Conservation (phyloP, 306 rosid genomes). For the Citrullus mucosospermus region DNA sequence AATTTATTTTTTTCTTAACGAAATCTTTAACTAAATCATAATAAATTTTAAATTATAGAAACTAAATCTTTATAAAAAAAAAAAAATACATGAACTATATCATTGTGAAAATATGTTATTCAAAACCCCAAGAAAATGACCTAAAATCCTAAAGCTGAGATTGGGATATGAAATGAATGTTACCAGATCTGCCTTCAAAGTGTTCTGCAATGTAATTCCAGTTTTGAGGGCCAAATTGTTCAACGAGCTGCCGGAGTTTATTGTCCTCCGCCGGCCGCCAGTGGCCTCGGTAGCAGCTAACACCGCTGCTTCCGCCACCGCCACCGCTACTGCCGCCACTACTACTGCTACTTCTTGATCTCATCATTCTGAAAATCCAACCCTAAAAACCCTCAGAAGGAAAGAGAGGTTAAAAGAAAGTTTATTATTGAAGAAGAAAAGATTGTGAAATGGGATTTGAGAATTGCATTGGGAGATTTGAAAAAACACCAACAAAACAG, state of each 20-base stretch:
- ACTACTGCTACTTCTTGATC: conserved; percentile 1
- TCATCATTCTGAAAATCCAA: background rate
- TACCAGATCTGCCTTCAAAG: conserved; percentile 50
- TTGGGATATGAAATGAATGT: background rate
- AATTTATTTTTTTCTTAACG: too few species aligned
- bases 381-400: background rate
- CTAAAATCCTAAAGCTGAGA: too few species aligned
- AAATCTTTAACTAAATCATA: background rate
- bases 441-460: background rate
- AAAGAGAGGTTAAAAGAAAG: background rate
- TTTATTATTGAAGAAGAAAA: background rate
- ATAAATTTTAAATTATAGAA: background rate
- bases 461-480: background rate
- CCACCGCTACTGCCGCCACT: background rate
- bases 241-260: conserved; percentile 31
- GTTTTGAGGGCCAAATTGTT: conserved; percentile 40
- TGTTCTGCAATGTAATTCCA: conserved; percentile 56
- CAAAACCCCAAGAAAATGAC: too few species aligned
- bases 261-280: conserved; percentile 52
- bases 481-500: background rate
- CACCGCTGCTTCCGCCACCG: background rate
- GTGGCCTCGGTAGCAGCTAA: conserved; percentile 35
- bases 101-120: too few species aligned
- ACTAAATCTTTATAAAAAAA: too few species aligned
- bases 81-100: too few species aligned